Evolutionary conservation across 306 rosid species (phyloP).

Genomic region (Casuarina cunninghamiana): DNA sequence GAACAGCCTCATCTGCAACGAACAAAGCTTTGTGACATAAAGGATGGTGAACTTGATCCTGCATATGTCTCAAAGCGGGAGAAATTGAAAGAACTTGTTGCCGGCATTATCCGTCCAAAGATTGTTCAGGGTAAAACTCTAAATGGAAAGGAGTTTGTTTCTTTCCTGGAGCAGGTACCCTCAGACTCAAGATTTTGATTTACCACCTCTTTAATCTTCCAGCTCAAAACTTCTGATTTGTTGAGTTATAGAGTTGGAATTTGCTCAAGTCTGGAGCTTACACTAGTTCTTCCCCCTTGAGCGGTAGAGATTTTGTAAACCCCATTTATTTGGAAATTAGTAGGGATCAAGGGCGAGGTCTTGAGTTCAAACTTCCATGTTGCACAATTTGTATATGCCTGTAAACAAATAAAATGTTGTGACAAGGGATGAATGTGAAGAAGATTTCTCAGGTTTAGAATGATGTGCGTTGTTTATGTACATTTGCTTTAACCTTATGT

Average conservation of each 20-base stretch:
- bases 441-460: not conserved
- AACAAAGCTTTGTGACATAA: conserved; percentile 95
- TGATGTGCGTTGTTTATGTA: conserved; percentile 2
- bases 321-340: not conserved
- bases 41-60: conserved; percentile 81
- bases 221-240: not conserved
- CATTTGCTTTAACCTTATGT: conserved; percentile 10
- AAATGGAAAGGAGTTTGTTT: conserved; percentile 83
- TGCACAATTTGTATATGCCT: not conserved
- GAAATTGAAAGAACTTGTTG: conserved; percentile 72
- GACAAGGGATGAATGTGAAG: not conserved
- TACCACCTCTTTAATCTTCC: not conserved
- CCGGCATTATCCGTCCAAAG: conserved; percentile 81
- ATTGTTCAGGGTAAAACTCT: conserved; percentile 79
- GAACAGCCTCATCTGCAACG: conserved; percentile 94
- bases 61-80: conserved; percentile 75
- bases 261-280: not conserved
- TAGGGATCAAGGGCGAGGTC: not conserved
- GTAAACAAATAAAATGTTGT: not conserved
- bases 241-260: not conserved
- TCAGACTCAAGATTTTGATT: conserved; percentile 6
- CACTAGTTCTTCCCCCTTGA: not conserved
- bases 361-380: not conserved
- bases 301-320: not conserved
- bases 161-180: conserved; percentile 83